Conservation (phyloP, 2,329 filamentous ascomycete genomes). For the Venturia asperata region DNA sequence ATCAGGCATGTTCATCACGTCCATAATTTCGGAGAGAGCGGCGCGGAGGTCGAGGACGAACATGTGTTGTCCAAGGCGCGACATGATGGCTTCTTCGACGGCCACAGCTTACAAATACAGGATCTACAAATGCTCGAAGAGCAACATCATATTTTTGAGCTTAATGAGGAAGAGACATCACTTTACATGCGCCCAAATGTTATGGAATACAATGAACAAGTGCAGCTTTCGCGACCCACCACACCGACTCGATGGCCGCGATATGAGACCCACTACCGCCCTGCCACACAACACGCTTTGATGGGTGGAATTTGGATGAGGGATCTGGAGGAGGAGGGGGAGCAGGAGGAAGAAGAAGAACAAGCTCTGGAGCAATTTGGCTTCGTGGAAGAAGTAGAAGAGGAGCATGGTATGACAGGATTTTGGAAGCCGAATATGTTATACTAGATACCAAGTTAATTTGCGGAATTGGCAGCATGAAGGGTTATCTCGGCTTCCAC, state of each 20-base stretch:
- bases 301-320: neutral
- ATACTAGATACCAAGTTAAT: slow-evolving; percentile 8
- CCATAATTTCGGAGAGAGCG: neutral
- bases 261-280: neutral
- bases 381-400: neutral
- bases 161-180: neutral
- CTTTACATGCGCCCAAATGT: neutral
- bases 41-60: neutral
- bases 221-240: neutral
- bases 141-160: neutral
- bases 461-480: no score
- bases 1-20: neutral
- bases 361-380: neutral
- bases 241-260: neutral
- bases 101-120: neutral
- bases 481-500: no score
- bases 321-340: neutral
- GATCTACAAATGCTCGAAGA: neutral
- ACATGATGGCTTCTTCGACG: neutral
- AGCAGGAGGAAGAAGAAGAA: neutral
- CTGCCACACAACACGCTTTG: neutral
- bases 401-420: slow-evolving; percentile 4
- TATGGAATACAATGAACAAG: neutral
- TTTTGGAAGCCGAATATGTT: slow-evolving; percentile 20
- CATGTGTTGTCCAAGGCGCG: neutral